phyloP scores from a whole-genome alignment of 139 green algal genomes.

The Pseudopediastrum boryanum region DNA sequence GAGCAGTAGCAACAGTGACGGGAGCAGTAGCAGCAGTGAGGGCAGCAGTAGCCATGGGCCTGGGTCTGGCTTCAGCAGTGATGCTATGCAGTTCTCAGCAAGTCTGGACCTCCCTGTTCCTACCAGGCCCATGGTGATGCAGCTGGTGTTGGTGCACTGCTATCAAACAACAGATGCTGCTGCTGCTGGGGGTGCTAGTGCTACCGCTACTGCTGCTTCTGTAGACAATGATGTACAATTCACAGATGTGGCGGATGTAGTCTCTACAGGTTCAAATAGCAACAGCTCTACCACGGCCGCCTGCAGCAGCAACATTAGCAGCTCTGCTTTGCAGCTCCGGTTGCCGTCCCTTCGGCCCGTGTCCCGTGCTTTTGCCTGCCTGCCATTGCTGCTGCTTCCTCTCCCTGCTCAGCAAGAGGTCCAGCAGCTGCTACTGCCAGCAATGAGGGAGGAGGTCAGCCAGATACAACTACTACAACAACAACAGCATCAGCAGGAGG shows the following conservation, averaged over 20 bases:
- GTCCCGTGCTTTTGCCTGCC: not conserved
- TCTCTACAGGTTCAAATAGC: not conserved
- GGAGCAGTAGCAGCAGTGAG: not conserved
- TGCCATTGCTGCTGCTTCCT: slow-evolving; percentile 19
- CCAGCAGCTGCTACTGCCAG: slow-evolving; percentile 37
- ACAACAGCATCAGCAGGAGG: not conserved
- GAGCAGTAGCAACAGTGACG: not conserved
- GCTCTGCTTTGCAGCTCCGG: not conserved
- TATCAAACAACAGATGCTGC: not conserved
- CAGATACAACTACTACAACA: slow-evolving; percentile 5
- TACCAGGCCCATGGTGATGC: too few relatives aligned
- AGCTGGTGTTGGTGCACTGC: not conserved
- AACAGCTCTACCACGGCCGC: not conserved
- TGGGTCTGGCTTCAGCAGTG: not conserved
- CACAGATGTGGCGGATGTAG: not conserved
- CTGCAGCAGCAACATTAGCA: not conserved
- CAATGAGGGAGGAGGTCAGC: slow-evolving; percentile 31
- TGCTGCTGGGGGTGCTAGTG: not conserved
- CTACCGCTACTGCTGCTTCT: not conserved
- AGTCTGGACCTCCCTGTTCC: not conserved
- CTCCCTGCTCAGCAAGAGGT: slow-evolving; percentile 26
- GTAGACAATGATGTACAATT: not conserved
- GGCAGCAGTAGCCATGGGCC: not conserved
- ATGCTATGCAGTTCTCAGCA: not conserved
- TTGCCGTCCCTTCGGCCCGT: not conserved